Evolutionary conservation across 306 rosid genomes (phyloP), one percentile per base, ranked within the genome.

Genomic region (Lathyrus aphaca): DNA sequence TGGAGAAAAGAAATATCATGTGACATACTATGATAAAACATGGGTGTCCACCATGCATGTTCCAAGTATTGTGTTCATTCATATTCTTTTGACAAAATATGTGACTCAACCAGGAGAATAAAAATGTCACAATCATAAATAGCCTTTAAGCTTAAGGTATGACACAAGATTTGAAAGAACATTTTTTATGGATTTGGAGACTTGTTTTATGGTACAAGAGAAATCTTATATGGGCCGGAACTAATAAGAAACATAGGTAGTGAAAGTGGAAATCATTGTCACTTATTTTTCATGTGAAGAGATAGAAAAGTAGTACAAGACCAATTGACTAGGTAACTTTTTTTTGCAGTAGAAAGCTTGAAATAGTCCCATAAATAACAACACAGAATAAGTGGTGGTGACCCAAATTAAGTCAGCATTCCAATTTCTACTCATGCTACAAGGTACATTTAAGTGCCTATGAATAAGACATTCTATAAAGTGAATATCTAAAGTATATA

Each of bases 51-150:
- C 65, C 77, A 64, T 56, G 77, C 64, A 71, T 25, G 73, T 71
- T 77, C 64, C 2, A 46, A 46, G 66, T 21, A 64, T 65, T 23
- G 69, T 5, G 56, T 55, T 71, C 69, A 77, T 46, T 46, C 4
- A 76, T 57, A 80, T n/a, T n/a, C 64, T 38, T 46, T 74, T 69
- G 77, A 74, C 63, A 50, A 68, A 69, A 55, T 18, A 49, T 55
- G 30, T 62, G 15, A 58, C 42, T 62, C 70, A 53, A 42, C 18
- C 50, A 23, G 1, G 18, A 16, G 15, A 57, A 66, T 43, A 69
- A 46, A 72, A 62, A 50, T 53, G 82, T 80, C 87, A 49, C 29
- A 14, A 60, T 87, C 86, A 69, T 65, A 18, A 2, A 1, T 23
- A 37, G 48, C 11, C 40, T 56, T 55, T 69, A 66, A 59, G 16